A percentile compares a stretch with the other conserved stretches of the same genome.
Evolutionary conservation across 495 filamentous ascomycete genomes (phyloP).

Genomic region (Podospora fimiseda): DNA sequence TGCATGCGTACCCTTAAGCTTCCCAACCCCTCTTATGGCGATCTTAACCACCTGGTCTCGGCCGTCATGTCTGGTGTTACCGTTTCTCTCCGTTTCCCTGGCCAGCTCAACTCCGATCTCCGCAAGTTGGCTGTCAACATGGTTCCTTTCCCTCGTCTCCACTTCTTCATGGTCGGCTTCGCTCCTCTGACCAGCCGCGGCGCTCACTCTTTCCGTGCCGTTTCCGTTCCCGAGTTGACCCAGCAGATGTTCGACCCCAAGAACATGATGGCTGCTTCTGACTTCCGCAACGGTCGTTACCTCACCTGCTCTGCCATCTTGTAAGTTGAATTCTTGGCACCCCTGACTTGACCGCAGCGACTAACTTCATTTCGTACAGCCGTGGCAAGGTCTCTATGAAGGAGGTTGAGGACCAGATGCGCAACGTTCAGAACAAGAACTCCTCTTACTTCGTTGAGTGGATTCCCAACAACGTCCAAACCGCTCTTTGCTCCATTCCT

Average conservation of each 20-base stretch:
- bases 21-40: conserved; percentile 94
- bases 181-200: conserved; percentile 96
- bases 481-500: conserved; percentile 97
- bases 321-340: conserved; percentile 26
- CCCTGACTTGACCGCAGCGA: not conserved
- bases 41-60: conserved; percentile 98
- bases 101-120: conserved; percentile 99
- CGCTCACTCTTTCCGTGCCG: conserved; percentile 90
- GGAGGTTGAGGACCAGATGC: conserved; percentile 99
- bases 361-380: conserved; percentile 45
- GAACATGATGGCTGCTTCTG: conserved; percentile 99
- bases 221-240: conserved; percentile 96
- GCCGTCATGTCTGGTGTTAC: conserved; percentile 99
- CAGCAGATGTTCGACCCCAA: conserved; percentile 99
- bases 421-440: conserved; percentile 99
- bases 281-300: conserved; percentile 99
- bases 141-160: conserved; percentile 99
- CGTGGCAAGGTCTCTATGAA: conserved; percentile 99
- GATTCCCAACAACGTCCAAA: conserved; percentile 99
- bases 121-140: conserved; percentile 99
- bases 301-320: conserved; percentile 99
- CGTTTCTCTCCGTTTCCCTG: conserved; percentile 97
- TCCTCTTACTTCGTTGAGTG: conserved; percentile 99
- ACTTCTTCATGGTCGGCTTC: conserved; percentile 99
- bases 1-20: conserved; percentile 99